Conservation (phyloP, 2,329 filamentous ascomycete species). For the Ceratocystis eucalypticola region DNA sequence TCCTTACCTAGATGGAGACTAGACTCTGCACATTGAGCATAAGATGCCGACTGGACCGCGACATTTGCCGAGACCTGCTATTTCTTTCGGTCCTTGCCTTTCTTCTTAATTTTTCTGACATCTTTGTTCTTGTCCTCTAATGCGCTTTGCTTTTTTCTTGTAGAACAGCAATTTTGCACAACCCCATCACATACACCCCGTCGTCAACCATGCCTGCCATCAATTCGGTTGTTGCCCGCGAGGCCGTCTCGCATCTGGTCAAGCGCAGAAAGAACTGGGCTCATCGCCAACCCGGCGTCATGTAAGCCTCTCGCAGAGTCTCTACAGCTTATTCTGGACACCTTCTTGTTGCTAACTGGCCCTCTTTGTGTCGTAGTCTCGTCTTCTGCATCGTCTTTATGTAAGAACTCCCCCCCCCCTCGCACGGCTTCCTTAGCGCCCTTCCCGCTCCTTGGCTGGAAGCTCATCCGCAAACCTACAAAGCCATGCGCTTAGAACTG, state of each 20-base stretch:
- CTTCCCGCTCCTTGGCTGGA: neutral
- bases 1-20: neutral
- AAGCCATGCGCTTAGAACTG: too few relatives aligned
- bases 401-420: constrained; percentile 12
- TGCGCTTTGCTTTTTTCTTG: neutral
- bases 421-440: constrained; percentile 1
- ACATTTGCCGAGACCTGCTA: neutral
- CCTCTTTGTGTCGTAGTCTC: constrained; percentile 20
- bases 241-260: constrained; percentile 28
- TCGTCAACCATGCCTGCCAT: constrained; percentile 31
- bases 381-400: constrained; percentile 33
- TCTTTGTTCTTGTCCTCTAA: neutral
- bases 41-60: neutral
- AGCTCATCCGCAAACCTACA: neutral
- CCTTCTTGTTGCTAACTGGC: neutral
- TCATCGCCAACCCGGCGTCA: constrained; percentile 29
- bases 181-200: constrained; percentile 19
- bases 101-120: neutral
- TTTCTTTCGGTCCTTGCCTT: constrained; percentile 4
- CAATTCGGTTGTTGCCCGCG: constrained; percentile 29
- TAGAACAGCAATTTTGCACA: constrained; percentile 1
- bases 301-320: constrained; percentile 20
- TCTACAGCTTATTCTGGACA: neutral
- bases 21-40: neutral
- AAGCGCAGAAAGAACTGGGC: constrained; percentile 32